Evolutionary conservation across 208 protist species (phyloP), one percentile per base, ranked within the genome.

Genomic region (Leishmania lainsoni): DNA sequence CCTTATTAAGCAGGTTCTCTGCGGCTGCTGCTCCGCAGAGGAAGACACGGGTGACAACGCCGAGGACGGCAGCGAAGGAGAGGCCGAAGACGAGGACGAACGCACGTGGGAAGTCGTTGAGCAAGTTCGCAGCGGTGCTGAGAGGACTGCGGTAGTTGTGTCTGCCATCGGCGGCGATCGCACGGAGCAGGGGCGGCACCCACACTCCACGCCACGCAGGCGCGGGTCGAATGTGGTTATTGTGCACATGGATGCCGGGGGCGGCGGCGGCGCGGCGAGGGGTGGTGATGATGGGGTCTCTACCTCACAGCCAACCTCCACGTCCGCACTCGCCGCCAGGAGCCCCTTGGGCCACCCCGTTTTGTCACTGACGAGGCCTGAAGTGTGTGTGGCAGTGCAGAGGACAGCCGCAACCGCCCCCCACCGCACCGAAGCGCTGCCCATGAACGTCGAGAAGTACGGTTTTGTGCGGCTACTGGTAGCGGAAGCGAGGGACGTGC

Each of bases 391-490:
- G 76, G 45, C 45, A 16, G 52, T n/a, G 72, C 51, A 49, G 72
- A 61, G 16, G 52, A 2, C 39, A 63, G 56, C 76, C 26, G n/a
- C 45, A 45, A 10, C 76, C n/a, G 56, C 52, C 29, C 63, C 76
- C 17, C 49, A 69, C 49, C 61, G 78, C 29, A 22, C 76, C 0
- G 72, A n/a, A 22, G 58, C 85, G 49, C 81, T 81, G 51, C 85
- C 85, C 48, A 95, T 98, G 72, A 89, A 97, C 80, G 87, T 94
- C 4, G 89, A 95, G 76, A 81, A 92, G 80, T 98, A 97, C 84
- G 96, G 96, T 71, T 98, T 91, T 84, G 76, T 77, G 29, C 87
- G 90, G 29, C 83, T 89, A n/a, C 81, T 86, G 32, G 89, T 94
- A 26, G 81, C 84, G 48, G 86, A 94, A 72, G 84, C 85, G 54